These are phyloP conservation scores for Leccinum arenicola DNA, from an alignment of 768 basidiomycete genomes.

Conservation along the genomic window DNA sequence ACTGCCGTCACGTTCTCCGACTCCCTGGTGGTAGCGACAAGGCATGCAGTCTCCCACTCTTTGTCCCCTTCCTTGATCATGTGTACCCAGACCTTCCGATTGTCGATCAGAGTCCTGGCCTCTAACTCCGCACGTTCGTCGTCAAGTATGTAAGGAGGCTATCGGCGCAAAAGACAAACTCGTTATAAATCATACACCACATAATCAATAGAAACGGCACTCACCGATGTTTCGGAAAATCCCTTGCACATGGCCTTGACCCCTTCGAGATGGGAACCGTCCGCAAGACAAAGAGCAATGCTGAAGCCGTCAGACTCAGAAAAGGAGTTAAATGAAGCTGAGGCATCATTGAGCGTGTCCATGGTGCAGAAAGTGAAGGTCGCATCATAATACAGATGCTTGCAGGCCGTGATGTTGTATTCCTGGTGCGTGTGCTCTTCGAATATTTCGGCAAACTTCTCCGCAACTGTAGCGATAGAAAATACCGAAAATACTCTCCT, in stretches of 20 bases:
- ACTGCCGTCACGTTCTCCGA: constrained; percentile 56
- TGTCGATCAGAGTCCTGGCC: constrained; percentile 46
- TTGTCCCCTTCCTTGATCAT: constrained; percentile 33
- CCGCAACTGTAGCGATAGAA: constrained; percentile 46
- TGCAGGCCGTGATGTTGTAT: constrained; percentile 23
- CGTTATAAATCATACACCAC: neutral
- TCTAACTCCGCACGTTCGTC: constrained; percentile 44
- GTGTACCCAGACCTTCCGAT: constrained; percentile 59
- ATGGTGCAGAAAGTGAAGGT: constrained; percentile 54
- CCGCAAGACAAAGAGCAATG: constrained; percentile 35
- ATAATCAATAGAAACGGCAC: constrained; percentile 15
- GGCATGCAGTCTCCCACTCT: constrained; percentile 49
- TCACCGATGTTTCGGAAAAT: constrained; percentile 60
- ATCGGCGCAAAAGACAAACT: neutral
- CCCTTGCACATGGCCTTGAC: constrained; percentile 49
- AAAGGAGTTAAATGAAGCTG: neutral
- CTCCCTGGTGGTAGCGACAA: constrained; percentile 67
- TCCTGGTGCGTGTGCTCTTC: constrained; percentile 33
- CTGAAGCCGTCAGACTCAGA: constrained; percentile 10
- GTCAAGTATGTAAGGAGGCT: constrained; percentile 58
- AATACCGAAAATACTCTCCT: constrained; percentile 66
- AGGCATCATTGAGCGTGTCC: constrained; percentile 33
- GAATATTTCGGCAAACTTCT: constrained; percentile 44
- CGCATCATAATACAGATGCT: constrained; percentile 59
- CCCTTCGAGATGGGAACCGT: constrained; percentile 24